phyloP scores from a whole-genome alignment of 179 eudicot genomes.

The Beta lomatogona region DNA sequence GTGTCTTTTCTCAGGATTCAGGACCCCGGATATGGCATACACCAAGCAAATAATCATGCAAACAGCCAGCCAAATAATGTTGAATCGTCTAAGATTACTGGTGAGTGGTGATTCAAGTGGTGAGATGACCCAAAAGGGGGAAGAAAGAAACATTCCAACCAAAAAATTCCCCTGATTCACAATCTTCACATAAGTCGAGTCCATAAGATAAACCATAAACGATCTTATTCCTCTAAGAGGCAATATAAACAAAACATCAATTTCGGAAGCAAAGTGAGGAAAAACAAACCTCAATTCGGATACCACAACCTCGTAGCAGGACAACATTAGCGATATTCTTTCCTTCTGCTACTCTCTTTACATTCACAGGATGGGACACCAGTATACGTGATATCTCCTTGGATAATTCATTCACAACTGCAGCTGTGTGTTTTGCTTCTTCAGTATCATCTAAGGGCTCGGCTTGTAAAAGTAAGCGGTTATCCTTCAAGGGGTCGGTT shows the following conservation, averaged over 20 bases:
- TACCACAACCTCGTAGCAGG: conserved; percentile 94
- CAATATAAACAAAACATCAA: neutral
- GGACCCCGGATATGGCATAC: neutral
- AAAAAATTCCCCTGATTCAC: neutral
- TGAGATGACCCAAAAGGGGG: neutral
- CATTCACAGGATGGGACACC: conserved; percentile 79
- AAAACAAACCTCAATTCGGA: conserved; percentile 76
- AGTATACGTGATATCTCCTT: conserved; percentile 83
- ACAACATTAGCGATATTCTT: conserved; percentile 87
- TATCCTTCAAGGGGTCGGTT: conserved; percentile 93
- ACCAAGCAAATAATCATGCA: neutral
- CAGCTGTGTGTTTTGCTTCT: conserved; percentile 89
- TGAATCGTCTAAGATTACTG: neutral
- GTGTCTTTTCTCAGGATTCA: neutral
- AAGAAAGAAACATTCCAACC: neutral
- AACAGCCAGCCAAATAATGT: neutral
- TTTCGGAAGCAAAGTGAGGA: neutral
- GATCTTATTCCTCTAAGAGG: neutral
- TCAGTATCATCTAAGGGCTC: conserved; percentile 80
- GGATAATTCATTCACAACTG: conserved; percentile 88
- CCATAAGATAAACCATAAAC: neutral
- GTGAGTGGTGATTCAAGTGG: neutral
- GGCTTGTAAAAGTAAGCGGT: conserved; percentile 83
- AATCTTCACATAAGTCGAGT: neutral
- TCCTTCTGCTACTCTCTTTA: conserved; percentile 69